phyloP scores from a whole-genome alignment of 805 yeast genomes.

The Barnettozyma californica region DNA sequence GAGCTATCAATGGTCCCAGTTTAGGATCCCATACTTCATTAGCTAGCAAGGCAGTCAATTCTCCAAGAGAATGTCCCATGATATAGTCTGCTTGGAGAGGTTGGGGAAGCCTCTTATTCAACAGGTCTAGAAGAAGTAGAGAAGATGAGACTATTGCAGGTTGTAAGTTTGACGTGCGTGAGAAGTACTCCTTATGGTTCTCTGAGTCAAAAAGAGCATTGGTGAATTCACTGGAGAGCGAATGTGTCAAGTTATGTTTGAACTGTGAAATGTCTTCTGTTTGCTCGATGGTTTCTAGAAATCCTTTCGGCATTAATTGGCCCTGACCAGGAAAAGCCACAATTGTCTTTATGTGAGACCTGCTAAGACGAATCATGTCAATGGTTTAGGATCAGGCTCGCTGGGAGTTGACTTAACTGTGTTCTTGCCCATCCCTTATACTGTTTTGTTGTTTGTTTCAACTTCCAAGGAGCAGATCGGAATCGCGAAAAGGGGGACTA shows the following conservation, averaged over 20 bases:
- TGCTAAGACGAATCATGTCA: conserved; percentile 7
- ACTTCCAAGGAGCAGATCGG: too few relatives aligned
- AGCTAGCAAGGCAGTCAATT: conserved; percentile 33
- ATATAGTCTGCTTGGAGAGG: conserved; percentile 19
- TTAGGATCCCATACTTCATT: conserved; percentile 25
- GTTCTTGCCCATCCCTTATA: too few relatives aligned
- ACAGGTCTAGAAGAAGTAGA: conserved; percentile 22
- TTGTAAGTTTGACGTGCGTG: conserved; percentile 28
- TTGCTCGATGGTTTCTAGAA: background rate
- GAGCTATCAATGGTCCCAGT: conserved; percentile 22
- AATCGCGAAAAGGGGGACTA: background rate
- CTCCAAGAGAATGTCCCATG: conserved; percentile 43
- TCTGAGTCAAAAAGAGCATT: background rate
- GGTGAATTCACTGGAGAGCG: background rate
- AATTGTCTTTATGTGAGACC: conserved; percentile 4
- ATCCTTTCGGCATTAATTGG: conserved; percentile 1
- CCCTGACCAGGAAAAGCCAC: conserved; percentile 26
- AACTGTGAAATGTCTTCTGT: conserved; percentile 5
- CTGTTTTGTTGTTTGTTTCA: too few relatives aligned
- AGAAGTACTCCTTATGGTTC: background rate
- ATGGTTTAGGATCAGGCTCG: too few relatives aligned
- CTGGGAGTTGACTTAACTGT: too few relatives aligned
- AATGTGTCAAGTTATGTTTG: background rate
- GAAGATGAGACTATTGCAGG: conserved; percentile 23
- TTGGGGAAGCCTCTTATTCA: conserved; percentile 17